Evolutionary conservation across 495 filamentous ascomycete genomes (phyloP), one percentile per base, ranked within the genome.

Genomic region (Penicillium antarcticum): DNA sequence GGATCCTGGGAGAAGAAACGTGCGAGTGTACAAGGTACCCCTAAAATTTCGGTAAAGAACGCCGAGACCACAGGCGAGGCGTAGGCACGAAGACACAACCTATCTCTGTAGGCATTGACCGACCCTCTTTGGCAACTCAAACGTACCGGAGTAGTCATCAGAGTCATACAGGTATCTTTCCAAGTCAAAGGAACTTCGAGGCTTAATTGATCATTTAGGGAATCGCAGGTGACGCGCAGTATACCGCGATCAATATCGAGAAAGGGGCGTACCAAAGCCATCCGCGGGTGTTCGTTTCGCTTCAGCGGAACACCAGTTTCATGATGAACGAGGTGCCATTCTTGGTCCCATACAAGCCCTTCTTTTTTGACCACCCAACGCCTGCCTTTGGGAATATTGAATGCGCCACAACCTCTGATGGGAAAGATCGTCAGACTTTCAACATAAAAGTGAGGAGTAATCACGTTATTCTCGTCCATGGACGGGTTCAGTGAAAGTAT

Each of bases 271-370:
- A 97, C 78, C 10, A 95, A 76, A 5, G 88, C 84, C 91, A 97
- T 95, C 16, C 74, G 78, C 2, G 89, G 88, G 60, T 95, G 83
- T 49, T 81, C 41, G 12, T 95, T 96, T 64, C 94, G 90, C 53
- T 79, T 92, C 41, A 97, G 68, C 0, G 84, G 87, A 41, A 80
- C 81, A 0, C 85, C 85, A 2, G 89, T 91, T 8, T 89, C 87
- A 59, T 85, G 82, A 63, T 95, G 90, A 13, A 97, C 79, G 13
- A 97, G 68, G 62, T 90, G 95, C 92, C 92, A 97, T 69, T 97
- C 92, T 44, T 91, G 74, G 64, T 97, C 92, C 91, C 91, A 96
- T 14, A 84, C 86, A 5, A 97, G 72, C 0, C 92, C 92, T 67
- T 95, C 87, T 13, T 74, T 70, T 41, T 76, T 80, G 23, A 95